Conservation (phyloP, 306 rosid species). For the Castanospermum australe region DNA sequence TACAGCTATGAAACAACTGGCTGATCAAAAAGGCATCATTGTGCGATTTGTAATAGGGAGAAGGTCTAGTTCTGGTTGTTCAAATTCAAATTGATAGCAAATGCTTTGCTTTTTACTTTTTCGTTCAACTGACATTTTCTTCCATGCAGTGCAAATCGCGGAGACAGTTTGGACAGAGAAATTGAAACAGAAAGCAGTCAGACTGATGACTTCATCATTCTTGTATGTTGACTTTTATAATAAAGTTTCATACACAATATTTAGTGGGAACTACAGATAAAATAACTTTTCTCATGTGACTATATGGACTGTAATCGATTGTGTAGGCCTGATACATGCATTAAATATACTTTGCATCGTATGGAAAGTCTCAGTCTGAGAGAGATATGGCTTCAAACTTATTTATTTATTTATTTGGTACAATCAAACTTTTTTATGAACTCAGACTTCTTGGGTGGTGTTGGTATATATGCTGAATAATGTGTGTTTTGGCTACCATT, state of each 20-base stretch:
- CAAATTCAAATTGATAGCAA: constrained; percentile 21
- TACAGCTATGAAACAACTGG: constrained; percentile 38
- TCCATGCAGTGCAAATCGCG: constrained; percentile 61
- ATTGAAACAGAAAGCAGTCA: constrained; percentile 51
- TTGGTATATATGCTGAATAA: background rate
- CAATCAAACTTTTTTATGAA: too few species aligned
- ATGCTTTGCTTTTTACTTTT: constrained; percentile 13
- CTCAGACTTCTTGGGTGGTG: background rate
- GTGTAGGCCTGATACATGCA: background rate
- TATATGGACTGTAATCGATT: constrained; percentile 6
- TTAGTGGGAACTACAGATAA: constrained; percentile 5
- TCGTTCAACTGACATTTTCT: constrained; percentile 25
- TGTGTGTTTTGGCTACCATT: background rate
- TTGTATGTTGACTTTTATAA: constrained; percentile 45
- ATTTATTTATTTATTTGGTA: too few species aligned
- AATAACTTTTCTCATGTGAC: background rate
- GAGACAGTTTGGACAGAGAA: constrained; percentile 64
- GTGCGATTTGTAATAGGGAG: constrained; percentile 65
- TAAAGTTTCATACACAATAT: constrained; percentile 8
- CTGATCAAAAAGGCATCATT: constrained; percentile 50
- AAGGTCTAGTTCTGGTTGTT: constrained; percentile 47
- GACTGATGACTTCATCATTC: constrained; percentile 63
- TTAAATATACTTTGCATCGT: background rate
- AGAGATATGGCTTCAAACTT: constrained; percentile 4
- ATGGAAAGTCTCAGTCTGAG: background rate